A percentile compares a stretch with the other conserved stretches of the same genome.
These are phyloP conservation scores for Penicillium silybi DNA, from an alignment of 495 filamentous ascomycete genomes.

Conservation along the genomic window DNA sequence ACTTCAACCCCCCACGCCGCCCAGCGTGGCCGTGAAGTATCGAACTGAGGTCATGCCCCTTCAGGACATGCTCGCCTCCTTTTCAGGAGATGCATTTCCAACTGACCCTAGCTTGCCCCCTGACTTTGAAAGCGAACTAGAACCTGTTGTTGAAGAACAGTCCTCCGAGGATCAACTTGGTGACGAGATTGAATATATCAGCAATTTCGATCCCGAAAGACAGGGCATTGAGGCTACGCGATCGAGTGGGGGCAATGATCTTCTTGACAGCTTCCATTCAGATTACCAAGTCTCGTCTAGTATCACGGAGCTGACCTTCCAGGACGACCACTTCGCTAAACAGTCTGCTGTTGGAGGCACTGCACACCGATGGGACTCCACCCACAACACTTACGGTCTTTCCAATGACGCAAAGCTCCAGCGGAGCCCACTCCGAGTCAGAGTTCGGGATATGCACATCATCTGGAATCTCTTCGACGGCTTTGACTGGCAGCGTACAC, in stretches of 20 bases:
- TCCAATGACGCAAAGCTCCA: conserved; percentile 58
- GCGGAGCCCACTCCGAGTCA: conserved; percentile 69
- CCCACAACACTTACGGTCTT: conserved; percentile 66
- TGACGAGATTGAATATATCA: conserved; percentile 60
- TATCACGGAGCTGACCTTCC: conserved; percentile 57
- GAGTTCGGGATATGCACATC: conserved; percentile 79
- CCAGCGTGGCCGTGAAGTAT: conserved; percentile 78
- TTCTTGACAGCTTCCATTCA: conserved; percentile 61
- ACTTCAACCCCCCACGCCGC: conserved; percentile 75
- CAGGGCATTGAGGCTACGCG: conserved; percentile 31
- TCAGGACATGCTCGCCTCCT: conserved; percentile 81
- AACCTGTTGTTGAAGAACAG: conserved; percentile 11
- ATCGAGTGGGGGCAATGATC: conserved; percentile 35
- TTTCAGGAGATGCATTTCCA: conserved; percentile 78
- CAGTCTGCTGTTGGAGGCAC: conserved; percentile 58
- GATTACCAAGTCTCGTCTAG: conserved; percentile 50
- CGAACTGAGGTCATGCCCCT: conserved; percentile 81
- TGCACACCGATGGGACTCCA: conserved; percentile 74
- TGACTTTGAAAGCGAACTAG: conserved; percentile 10
- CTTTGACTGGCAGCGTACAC: conserved; percentile 89
- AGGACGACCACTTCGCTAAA: conserved; percentile 76
- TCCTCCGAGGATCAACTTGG: conserved; percentile 30
- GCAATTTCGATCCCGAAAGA: conserved; percentile 55
- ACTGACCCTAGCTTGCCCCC: conserved; percentile 21
- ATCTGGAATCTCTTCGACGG: conserved; percentile 99